Conservation (phyloP, 2,329 filamentous ascomycete genomes). For the Cytospora paraplurivora region DNA sequence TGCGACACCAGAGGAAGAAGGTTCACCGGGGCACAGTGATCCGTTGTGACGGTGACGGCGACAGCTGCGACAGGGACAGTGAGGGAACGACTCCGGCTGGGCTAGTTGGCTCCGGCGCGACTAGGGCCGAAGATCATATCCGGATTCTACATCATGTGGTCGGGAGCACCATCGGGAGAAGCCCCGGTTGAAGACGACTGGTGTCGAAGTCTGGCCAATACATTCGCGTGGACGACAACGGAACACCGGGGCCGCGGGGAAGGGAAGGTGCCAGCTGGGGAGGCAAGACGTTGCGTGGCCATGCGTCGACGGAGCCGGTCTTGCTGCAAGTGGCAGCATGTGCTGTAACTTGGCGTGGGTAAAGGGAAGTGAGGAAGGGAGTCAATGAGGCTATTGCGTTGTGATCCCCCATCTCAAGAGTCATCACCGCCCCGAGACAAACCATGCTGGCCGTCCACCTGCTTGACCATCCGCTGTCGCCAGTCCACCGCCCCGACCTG, state of each 20-base stretch:
- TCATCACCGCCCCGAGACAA: not conserved
- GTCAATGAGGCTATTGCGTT: not conserved
- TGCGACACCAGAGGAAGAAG: slow-evolving; percentile 4
- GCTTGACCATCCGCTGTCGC: not conserved
- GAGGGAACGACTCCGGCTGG: slow-evolving; percentile 11
- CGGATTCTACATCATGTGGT: slow-evolving; percentile 4
- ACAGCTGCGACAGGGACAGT: not conserved
- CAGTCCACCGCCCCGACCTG: not conserved
- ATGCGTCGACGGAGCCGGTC: slow-evolving; percentile 15
- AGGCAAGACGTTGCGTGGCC: slow-evolving; percentile 13
- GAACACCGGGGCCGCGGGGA: slow-evolving; percentile 12
- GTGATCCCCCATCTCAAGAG: not conserved
- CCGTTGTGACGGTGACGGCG: not conserved
- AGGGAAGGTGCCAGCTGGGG: not conserved
- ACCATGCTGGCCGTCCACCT: not conserved
- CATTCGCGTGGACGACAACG: not conserved
- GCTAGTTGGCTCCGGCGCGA: slow-evolving; percentile 11
- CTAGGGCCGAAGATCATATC: slow-evolving; percentile 22
- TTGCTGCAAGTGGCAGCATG: slow-evolving; percentile 8
- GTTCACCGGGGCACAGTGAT: not conserved
- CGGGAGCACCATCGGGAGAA: slow-evolving; percentile 9
- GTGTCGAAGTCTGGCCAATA: slow-evolving; percentile 2
- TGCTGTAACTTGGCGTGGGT: not conserved
- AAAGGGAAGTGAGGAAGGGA: slow-evolving; percentile 1
- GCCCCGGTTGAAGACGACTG: slow-evolving; percentile 12